A percentile compares a stretch with the other conserved stretches of the same genome.
Evolutionary conservation across 83 land plant species (phyloP).

Genomic region (Isoetes engelmannii): DNA sequence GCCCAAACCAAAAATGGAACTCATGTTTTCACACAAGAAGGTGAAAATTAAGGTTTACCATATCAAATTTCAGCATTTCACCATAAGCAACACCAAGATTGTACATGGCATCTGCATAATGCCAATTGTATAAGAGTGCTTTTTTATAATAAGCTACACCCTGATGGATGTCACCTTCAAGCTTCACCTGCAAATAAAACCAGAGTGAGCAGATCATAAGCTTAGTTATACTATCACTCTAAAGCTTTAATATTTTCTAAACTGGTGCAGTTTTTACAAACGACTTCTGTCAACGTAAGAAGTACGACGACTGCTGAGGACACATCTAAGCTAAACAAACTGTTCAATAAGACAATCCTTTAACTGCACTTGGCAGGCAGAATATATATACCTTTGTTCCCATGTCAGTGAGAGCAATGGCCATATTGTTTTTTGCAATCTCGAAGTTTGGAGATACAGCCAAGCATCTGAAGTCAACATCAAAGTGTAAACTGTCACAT

Average conservation of each 20-base stretch:
- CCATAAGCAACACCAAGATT: slow-evolving; percentile 98
- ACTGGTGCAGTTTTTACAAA: too few species aligned
- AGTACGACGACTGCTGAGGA: not conserved
- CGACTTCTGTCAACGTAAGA: not conserved
- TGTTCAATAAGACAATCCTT: not conserved
- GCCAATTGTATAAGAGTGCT: slow-evolving; percentile 93
- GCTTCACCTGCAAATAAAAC: slow-evolving; percentile 62
- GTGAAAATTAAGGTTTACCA: slow-evolving; percentile 34
- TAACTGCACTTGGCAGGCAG: not conserved
- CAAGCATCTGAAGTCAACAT: slow-evolving; percentile 56
- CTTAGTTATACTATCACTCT: not conserved
- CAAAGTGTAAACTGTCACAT: not conserved
- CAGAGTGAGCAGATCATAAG: not conserved
- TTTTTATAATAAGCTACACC: slow-evolving; percentile 89
- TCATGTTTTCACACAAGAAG: too few species aligned
- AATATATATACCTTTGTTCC: slow-evolving; percentile 72
- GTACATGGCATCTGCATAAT: slow-evolving; percentile 99
- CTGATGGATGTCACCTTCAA: slow-evolving; percentile 91
- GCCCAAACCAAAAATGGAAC: too few species aligned
- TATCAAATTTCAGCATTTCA: slow-evolving; percentile 92
- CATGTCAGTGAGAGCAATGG: slow-evolving; percentile 92
- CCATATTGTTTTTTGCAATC: slow-evolving; percentile 99
- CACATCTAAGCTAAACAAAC: not conserved
- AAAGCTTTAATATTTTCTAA: too few species aligned
- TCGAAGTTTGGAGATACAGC: slow-evolving; percentile 96